These are phyloP conservation scores for Torulaspora gathmanii DNA, from an alignment of 805 yeast genomes.

Conservation along the genomic window DNA sequence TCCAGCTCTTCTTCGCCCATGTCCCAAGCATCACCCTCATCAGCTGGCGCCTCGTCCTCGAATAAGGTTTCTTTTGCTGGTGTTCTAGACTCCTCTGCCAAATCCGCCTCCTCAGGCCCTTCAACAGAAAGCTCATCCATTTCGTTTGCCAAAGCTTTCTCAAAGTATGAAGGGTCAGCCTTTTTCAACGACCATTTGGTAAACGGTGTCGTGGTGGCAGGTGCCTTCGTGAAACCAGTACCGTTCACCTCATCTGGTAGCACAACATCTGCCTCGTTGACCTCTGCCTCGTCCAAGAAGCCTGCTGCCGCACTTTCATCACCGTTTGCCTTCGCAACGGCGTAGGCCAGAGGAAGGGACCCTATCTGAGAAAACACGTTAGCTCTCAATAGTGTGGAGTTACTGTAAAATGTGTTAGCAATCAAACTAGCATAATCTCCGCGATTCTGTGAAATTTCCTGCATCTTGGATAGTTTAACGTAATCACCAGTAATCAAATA, in stretches of 20 bases:
- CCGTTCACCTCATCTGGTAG: slow-evolving; percentile 49
- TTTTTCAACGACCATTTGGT: slow-evolving; percentile 79
- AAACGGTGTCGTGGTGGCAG: slow-evolving; percentile 44
- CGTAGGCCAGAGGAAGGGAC: slow-evolving; percentile 82
- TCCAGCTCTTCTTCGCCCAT: slow-evolving; percentile 75
- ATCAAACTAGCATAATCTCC: slow-evolving; percentile 74
- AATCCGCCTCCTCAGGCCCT: slow-evolving; percentile 29
- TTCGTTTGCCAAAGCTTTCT: slow-evolving; percentile 75
- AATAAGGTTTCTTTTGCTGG: slow-evolving; percentile 40
- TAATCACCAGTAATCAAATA: slow-evolving; percentile 80
- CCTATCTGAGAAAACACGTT: slow-evolving; percentile 72
- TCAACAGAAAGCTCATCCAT: slow-evolving; percentile 59
- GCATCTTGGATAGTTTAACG: slow-evolving; percentile 75
- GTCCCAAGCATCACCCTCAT: slow-evolving; percentile 74
- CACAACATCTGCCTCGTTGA: slow-evolving; percentile 57
- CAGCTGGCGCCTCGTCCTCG: slow-evolving; percentile 45
- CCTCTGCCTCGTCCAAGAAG: slow-evolving; percentile 65
- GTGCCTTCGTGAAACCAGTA: slow-evolving; percentile 44
- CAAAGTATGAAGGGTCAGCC: slow-evolving; percentile 73
- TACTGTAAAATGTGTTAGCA: slow-evolving; percentile 74
- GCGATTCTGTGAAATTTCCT: slow-evolving; percentile 82
- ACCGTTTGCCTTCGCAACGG: slow-evolving; percentile 85
- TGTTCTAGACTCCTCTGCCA: slow-evolving; percentile 25
- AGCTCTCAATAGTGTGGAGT: slow-evolving; percentile 71
- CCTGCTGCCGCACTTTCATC: slow-evolving; percentile 68